Evolutionary conservation across 163 green algal species (phyloP).

Genomic region (Scenedesmus sp.): DNA sequence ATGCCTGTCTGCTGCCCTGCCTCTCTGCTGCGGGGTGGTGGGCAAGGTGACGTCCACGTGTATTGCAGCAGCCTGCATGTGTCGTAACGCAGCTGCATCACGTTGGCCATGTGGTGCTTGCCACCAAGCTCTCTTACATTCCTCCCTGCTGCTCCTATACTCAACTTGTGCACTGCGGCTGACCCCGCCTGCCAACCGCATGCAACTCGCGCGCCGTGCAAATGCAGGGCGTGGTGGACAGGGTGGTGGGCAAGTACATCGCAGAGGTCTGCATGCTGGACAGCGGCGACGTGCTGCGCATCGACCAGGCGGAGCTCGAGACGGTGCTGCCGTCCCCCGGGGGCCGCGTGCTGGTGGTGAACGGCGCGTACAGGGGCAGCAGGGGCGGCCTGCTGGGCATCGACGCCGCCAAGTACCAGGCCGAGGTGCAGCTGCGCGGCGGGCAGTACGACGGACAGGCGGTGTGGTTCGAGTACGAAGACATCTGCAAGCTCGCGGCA

Average conservation of each 20-base stretch:
- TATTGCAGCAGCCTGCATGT: too few relatives aligned
- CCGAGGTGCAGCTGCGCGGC: conserved; percentile 48
- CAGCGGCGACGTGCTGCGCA: conserved; percentile 74
- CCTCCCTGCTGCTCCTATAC: too few relatives aligned
- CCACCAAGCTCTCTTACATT: too few relatives aligned
- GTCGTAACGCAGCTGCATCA: too few relatives aligned
- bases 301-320: conserved; percentile 84
- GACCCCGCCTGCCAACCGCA: too few relatives aligned
- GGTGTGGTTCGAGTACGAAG: conserved; percentile 92
- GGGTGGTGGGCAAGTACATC: conserved; percentile 85
- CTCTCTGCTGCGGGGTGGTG: too few relatives aligned
- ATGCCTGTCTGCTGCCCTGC: too few relatives aligned
- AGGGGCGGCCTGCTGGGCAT: conserved; percentile 72
- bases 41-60: too few relatives aligned
- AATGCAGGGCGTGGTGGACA: conserved; percentile 78
- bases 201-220: too few relatives aligned
- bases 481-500: conserved; percentile 86
- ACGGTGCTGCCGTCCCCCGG: conserved; percentile 85
- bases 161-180: too few relatives aligned
- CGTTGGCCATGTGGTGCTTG: too few relatives aligned
- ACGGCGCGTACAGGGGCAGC: conserved; percentile 69
- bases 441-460: conserved; percentile 67
- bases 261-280: conserved; percentile 89
- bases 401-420: conserved; percentile 79
- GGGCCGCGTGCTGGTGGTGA: conserved; percentile 85